Base-by-base conservation (phyloP, 192 early-diverging fungal species). In the Dissophora globulifera region DNA sequence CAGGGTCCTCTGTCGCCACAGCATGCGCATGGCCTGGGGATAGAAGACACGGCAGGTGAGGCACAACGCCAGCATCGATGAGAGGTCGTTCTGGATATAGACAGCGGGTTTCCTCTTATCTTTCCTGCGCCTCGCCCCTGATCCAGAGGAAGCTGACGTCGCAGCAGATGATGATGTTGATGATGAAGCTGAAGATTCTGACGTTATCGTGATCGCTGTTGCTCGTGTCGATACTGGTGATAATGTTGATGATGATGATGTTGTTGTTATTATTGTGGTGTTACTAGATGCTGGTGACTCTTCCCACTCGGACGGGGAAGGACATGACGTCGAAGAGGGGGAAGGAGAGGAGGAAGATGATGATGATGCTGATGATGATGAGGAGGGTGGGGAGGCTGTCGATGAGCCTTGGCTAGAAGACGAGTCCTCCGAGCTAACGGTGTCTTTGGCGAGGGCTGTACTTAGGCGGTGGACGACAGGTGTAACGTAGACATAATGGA, bases 401-500 rank as follows among this genome's bases (percentile, higher is more conserved):
- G 54, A 33, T 29, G 48, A 19, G 33, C 30, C 11, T 20, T 19
- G 62, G 19, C 51, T 64, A 54, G 62, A 64, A 54, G 50, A 32
- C 62, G 31, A 31, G n/a, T 47, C 41, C 62, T 50, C 62, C 22
- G 50, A 26, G 60, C 11, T 25, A 10, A 17, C 42, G 4, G 20
- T 19, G 30, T 42, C 51, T 32, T 43, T 38, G 12, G 27, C 40
- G 15, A 8, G 30, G 5, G 20, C 12, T 7, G 30, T 20, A 10
- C 17, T 40, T 27, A 58, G 67, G 19, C 68, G 58, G 33, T 55
- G 69, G 16, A 76, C 72, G 1, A 76, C 58, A 19, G 72, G 72
- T 61, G 72, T 76, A 31, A 76, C 72, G 53, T 76, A 76, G 58
- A 76, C 72, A 50, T 66, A 76, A 46, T 76, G 58, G 45, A 76